Base-by-base conservation (phyloP, 257 asterid genomes). In the Cruciata laevipes region DNA sequence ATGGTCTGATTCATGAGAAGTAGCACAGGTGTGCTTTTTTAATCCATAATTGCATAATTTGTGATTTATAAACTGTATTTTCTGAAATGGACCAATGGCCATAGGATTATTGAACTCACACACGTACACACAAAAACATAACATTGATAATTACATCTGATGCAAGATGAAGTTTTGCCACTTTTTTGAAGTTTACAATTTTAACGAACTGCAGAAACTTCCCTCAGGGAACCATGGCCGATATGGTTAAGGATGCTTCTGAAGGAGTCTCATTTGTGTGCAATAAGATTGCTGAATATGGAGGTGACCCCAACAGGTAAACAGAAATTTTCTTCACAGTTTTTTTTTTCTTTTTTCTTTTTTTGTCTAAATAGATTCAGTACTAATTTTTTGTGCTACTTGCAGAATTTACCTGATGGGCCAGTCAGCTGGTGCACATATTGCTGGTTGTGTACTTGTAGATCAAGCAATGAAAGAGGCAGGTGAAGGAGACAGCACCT, bases 381-480 rank as follows among this genome's bases (percentile, higher is more conserved):
- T 59, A 1, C 6, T 68, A 58, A 33, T 52, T 2, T 58, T 53
- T 37, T 61, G 12, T 68, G 56, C 4, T 70, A 37, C 75, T 61
- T 53, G 51, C 71, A 94, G 99, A 74, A 76, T 94, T 37, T 90
- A 85, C 76, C 81, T 94, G 51, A 90, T 94, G 99, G 99, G 99
- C 20, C 99, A 94, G 76, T 94, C 99, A 23, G 97, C 99, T 73
- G 97, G 99, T 70, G 99, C 96, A 2, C 99, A 90, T 72, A 90
- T 94, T 69, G 95, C 91, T 78, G 89, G 95, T 32, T 94, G 99
- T 75, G 83, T 95, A 63, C 93, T 94, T 30, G 42, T 94, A 72
- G 97, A 90, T 69, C 96, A 94, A 78, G 96, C 96, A 60, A 81
- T 83, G 84, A 85, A 85, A 80, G 99, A 94, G 81, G 95, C 96